A percentile compares a stretch with the other conserved stretches of the same genome.
phyloP scores from a whole-genome alignment of 768 basidiomycete genomes.

The Amanita phalloides region DNA sequence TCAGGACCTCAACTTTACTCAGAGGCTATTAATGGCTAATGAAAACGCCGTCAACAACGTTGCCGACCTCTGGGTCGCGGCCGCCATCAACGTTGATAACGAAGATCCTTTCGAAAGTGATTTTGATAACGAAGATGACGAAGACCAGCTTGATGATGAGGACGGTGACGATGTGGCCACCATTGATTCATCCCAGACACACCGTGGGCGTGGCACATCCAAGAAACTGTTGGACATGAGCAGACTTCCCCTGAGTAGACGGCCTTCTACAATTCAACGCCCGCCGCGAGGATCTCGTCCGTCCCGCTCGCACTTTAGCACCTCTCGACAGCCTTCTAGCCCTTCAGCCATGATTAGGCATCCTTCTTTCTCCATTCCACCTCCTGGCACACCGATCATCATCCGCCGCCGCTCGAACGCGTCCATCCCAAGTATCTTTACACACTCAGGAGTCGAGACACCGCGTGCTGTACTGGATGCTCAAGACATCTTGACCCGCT shows the following conservation, averaged over 20 bases:
- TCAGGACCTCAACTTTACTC: slow-evolving; percentile 73
- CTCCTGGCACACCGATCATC: slow-evolving; percentile 24
- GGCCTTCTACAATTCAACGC: slow-evolving; percentile 6
- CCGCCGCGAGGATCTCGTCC: background rate
- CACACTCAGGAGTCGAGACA: slow-evolving; percentile 71
- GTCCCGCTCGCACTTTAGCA: slow-evolving; percentile 1
- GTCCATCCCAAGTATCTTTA: slow-evolving; percentile 65
- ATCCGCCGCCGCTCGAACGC: slow-evolving; percentile 50
- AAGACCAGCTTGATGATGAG: slow-evolving; percentile 16
- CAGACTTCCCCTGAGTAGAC: slow-evolving; percentile 14
- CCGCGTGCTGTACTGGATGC: slow-evolving; percentile 71
- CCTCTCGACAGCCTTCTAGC: slow-evolving; percentile 2
- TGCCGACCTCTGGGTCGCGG: slow-evolving; percentile 95
- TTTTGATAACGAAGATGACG: slow-evolving; percentile 27
- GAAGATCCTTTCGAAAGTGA: slow-evolving; percentile 71
- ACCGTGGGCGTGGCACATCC: slow-evolving; percentile 9
- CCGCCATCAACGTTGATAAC: slow-evolving; percentile 91
- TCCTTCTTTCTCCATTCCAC: slow-evolving; percentile 15
- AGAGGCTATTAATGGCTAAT: slow-evolving; percentile 84
- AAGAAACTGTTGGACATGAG: background rate
- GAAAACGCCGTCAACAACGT: slow-evolving; percentile 92
- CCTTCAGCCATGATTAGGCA: slow-evolving; percentile 17
- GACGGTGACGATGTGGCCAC: slow-evolving; percentile 15
- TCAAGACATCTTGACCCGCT: slow-evolving; percentile 43
- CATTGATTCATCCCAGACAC: background rate